phyloP scores from a whole-genome alignment of 2,329 filamentous ascomycete genomes.

The Cercospora sp. region DNA sequence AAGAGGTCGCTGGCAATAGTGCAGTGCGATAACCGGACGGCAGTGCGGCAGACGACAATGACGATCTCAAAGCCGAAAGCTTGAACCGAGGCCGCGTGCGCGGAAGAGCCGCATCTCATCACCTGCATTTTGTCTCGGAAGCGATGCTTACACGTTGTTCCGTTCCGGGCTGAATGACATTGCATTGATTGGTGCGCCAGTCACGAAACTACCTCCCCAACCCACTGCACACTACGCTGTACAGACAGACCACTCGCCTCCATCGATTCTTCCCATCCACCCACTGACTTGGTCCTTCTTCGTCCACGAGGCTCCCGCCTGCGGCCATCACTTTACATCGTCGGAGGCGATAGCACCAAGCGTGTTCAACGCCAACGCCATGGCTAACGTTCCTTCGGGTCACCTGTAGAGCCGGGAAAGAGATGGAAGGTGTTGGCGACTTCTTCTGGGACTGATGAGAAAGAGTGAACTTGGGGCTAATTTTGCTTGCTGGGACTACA shows the following conservation, averaged over 20 bases:
- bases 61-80: constrained; percentile 11
- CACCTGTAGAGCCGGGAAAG: too few species aligned
- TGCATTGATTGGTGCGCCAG: not conserved
- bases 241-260: not conserved
- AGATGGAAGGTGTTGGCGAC: too few species aligned
- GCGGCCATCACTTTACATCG: not conserved
- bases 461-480: too few species aligned
- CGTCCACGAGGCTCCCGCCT: not conserved
- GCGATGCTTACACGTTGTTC: not conserved
- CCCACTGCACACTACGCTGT: not conserved
- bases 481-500: too few species aligned
- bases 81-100: constrained; percentile 11
- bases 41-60: not conserved
- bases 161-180: not conserved
- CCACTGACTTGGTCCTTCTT: not conserved
- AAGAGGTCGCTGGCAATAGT: not conserved
- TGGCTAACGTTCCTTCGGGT: too few species aligned
- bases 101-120: constrained; percentile 3
- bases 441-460: too few species aligned
- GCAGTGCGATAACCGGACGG: not conserved
- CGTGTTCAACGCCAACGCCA: too few species aligned
- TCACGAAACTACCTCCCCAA: not conserved
- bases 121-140: constrained; percentile 7
- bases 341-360: too few species aligned
- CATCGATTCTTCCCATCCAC: not conserved